Evolutionary conservation across 257 asterid species (phyloP), one percentile per base, ranked within the genome.

Genomic region (Coffea canephora): DNA sequence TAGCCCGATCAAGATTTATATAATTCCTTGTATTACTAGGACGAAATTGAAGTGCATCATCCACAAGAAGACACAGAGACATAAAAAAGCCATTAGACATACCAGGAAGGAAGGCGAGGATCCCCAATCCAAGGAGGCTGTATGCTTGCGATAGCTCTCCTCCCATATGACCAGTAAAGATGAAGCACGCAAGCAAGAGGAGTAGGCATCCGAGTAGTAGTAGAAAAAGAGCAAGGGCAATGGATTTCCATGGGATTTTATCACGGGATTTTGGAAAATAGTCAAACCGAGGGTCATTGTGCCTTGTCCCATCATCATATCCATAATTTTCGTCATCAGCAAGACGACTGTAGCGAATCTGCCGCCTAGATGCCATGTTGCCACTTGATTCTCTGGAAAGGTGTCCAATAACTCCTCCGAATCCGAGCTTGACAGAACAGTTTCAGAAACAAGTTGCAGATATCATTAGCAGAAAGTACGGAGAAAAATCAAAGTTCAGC

Each of bases 171-270:
- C 96, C 94, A 10, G 93, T 87, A 87, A 92, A 84, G 86, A 94
- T 94, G 87, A 90, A 92, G 69, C 81, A 27, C 5, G 95, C 86
- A 77, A 94, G 90, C 75, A 89, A 81, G 82, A 92, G 89, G 80
- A 92, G 96, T 64, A 92, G 66, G 50, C 94, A 92, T 66, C 98
- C 98, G 41, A 94, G 92, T 66, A 87, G 84, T 75, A 94, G 94
- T 82, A 94, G 83, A 85, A 92, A 94, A 49, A 88, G 15, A 50
- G 98, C 97, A 8, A 94, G 97, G 84, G 79, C 61, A 79, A 92
- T 91, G 18, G 98, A 94, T 83, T 91, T 92, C 97, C 98, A 94
- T 36, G 98, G 97, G 75, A 92, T 71, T 81, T 77, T 91, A 78
- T 92, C 90, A 10, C 78, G 84, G 8, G 86, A 74, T 82, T 78